Evolutionary conservation across 2,329 filamentous ascomycete species (phyloP).

Genomic region (Trichoderma sp.): DNA sequence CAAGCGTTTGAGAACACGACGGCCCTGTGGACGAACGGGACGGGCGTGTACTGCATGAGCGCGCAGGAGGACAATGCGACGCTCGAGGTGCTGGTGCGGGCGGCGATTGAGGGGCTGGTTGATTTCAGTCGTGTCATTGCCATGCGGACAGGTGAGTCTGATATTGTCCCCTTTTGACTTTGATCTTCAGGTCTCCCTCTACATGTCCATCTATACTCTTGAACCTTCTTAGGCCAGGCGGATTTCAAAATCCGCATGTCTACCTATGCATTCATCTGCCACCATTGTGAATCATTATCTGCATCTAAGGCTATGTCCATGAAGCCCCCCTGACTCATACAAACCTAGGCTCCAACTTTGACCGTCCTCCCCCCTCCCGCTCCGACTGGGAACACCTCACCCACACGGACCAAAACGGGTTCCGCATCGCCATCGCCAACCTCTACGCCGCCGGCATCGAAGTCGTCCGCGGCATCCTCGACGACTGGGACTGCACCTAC

Average conservation of each 20-base stretch:
- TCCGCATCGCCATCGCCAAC: slow-evolving; percentile 64
- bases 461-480: slow-evolving; percentile 65
- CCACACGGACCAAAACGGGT: slow-evolving; percentile 63
- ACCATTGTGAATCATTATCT: too few species aligned
- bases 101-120: slow-evolving; percentile 57
- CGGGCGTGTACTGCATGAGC: slow-evolving; percentile 68
- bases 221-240: too few species aligned
- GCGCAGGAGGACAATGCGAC: slow-evolving; percentile 74
- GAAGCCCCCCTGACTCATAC: not conserved
- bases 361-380: slow-evolving; percentile 64
- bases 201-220: too few species aligned
- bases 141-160: slow-evolving; percentile 59
- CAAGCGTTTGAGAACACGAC: slow-evolving; percentile 68
- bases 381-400: slow-evolving; percentile 62
- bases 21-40: slow-evolving; percentile 66
- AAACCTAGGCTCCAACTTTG: slow-evolving; percentile 65
- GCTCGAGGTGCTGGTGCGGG: slow-evolving; percentile 65
- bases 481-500: slow-evolving; percentile 63
- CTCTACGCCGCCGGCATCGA: slow-evolving; percentile 66
- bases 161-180: not conserved
- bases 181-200: not conserved
- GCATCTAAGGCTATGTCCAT: not conserved
- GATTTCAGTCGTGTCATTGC: slow-evolving; percentile 70
- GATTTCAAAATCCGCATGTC: too few species aligned
- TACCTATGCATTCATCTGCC: too few species aligned